phyloP scores from a whole-genome alignment of 139 green algal species.

The Mesotaenium endlicherianum region DNA sequence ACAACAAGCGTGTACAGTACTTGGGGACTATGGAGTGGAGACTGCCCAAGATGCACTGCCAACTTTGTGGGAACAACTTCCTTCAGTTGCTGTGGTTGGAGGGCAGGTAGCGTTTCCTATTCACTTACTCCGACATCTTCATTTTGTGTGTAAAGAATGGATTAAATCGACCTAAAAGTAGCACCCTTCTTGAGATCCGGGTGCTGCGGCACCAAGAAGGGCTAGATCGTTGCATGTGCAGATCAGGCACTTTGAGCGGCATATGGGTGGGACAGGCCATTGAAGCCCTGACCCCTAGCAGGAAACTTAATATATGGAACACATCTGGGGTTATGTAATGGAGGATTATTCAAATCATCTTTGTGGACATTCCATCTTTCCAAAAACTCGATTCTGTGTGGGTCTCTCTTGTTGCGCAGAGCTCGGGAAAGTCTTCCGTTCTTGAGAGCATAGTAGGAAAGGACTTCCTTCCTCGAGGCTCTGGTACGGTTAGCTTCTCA shows the following conservation, averaged over 20 bases:
- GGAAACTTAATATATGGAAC: too few relatives aligned
- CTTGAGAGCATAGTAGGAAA: slow-evolving; percentile 89
- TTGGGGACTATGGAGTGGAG: slow-evolving; percentile 55
- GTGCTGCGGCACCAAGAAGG: too few relatives aligned
- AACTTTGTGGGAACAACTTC: slow-evolving; percentile 78
- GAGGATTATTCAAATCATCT: too few relatives aligned
- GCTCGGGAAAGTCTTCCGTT: slow-evolving; percentile 89
- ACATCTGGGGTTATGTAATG: too few relatives aligned
- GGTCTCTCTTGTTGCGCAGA: slow-evolving; percentile 59
- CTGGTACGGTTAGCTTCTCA: slow-evolving; percentile 33
- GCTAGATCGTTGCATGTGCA: too few relatives aligned
- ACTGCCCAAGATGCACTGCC: slow-evolving; percentile 55
- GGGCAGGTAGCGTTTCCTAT: slow-evolving; percentile 66
- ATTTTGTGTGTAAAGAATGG: neutral
- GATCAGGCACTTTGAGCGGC: too few relatives aligned
- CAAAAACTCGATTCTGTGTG: too few relatives aligned
- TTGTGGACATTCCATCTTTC: too few relatives aligned
- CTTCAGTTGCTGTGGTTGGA: slow-evolving; percentile 87
- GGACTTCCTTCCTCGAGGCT: slow-evolving; percentile 80
- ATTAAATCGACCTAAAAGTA: too few relatives aligned
- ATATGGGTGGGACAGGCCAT: too few relatives aligned
- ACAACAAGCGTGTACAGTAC: slow-evolving; percentile 54
- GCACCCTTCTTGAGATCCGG: too few relatives aligned
- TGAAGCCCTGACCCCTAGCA: too few relatives aligned
- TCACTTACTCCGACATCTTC: neutral